Conservation (phyloP, 2,329 filamentous ascomycete genomes). For the Colletotrichum melonis region DNA sequence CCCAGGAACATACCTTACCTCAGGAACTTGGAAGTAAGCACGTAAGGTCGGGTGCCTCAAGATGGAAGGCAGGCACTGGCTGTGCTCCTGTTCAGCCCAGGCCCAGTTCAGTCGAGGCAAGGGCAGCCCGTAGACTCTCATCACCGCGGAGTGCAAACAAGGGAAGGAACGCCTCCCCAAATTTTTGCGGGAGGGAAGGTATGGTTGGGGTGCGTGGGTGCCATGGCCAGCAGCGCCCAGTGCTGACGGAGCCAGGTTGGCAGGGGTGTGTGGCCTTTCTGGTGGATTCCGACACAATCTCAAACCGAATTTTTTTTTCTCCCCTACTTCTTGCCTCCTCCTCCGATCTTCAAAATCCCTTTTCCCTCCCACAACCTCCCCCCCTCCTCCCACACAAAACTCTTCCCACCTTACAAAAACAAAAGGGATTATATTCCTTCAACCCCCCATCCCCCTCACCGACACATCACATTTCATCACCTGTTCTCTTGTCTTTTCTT, state of each 20-base stretch:
- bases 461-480: slow-evolving; percentile 37
- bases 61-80: not conserved
- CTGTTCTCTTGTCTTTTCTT: slow-evolving; percentile 58
- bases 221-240: slow-evolving; percentile 3
- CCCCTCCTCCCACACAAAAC: slow-evolving; percentile 38
- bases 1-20: no score
- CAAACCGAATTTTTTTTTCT: slow-evolving; percentile 46
- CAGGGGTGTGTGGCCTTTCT: slow-evolving; percentile 44
- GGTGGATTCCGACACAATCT: slow-evolving; percentile 42
- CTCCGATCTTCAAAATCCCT: slow-evolving; percentile 40
- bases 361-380: slow-evolving; percentile 41
- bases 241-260: slow-evolving; percentile 23
- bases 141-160: not conserved
- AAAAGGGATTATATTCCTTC: slow-evolving; percentile 41
- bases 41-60: no score
- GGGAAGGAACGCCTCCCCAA: slow-evolving; percentile 5
- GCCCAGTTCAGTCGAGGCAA: slow-evolving; percentile 8
- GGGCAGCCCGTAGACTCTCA: not conserved
- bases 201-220: not conserved
- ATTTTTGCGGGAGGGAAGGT: slow-evolving; percentile 18
- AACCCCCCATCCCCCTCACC: slow-evolving; percentile 38
- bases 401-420: slow-evolving; percentile 44
- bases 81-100: not conserved
- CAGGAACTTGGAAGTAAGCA: no score
- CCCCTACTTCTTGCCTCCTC: slow-evolving; percentile 43